Percentiles rank a stretch among this genome's conserved stretches.
Conservation (phyloP, 129 eudicot genomes). For the Escallonia herrerae region DNA sequence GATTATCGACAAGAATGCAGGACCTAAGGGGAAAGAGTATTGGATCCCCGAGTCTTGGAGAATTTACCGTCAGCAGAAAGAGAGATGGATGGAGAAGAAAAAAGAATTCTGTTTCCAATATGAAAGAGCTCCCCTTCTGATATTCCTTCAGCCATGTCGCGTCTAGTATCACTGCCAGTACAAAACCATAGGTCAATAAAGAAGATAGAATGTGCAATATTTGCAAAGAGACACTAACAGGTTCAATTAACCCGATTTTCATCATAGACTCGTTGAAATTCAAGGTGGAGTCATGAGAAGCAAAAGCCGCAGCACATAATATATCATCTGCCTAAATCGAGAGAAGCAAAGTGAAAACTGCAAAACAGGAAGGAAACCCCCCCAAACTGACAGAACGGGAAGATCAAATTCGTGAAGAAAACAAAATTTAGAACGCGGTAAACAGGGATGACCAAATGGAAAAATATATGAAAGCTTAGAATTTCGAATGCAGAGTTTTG, state of each 20-base stretch:
- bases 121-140: constrained; percentile 39
- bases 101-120: constrained; percentile 42
- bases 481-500: no score
- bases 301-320: background rate
- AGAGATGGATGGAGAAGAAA: constrained; percentile 46
- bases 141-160: constrained; percentile 34
- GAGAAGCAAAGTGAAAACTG: background rate
- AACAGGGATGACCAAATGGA: no score
- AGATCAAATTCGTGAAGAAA: no score
- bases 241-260: background rate
- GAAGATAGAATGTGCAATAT: background rate
- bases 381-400: no score
- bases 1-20: background rate
- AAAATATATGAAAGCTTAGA: no score
- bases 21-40: background rate
- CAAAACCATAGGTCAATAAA: constrained; percentile 1
- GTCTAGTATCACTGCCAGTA: constrained; percentile 22
- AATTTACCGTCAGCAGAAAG: constrained; percentile 52
- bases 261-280: background rate
- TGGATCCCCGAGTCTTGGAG: background rate
- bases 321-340: background rate
- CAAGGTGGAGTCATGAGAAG: background rate
- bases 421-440: no score
- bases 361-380: no score
- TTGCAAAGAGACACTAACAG: background rate